A percentile compares a stretch with the other conserved stretches of the same genome.
Evolutionary conservation across 768 basidiomycete species (phyloP).

Genomic region (Asterophora parasitica): DNA sequence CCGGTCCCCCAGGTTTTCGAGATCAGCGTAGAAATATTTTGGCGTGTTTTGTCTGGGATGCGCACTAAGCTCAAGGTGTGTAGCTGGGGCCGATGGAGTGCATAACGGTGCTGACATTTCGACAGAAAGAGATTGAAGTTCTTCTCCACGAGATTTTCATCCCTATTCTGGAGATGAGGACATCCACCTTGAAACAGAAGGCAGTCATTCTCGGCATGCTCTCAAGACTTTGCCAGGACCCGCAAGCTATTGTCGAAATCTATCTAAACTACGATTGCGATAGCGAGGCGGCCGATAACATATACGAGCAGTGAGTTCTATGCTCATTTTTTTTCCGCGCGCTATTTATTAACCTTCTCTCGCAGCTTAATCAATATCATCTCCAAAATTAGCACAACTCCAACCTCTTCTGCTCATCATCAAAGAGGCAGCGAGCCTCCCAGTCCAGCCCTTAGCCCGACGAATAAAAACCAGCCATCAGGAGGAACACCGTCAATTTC

Average conservation of each 20-base stretch:
- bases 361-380: conserved; percentile 74
- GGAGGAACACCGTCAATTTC: conserved; percentile 54
- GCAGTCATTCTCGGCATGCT: conserved; percentile 88
- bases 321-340: not conserved
- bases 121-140: conserved; percentile 97
- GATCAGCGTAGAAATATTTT: conserved; percentile 96
- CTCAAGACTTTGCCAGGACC: conserved; percentile 86
- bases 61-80: conserved; percentile 91
- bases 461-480: conserved; percentile 37
- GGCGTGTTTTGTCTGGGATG: conserved; percentile 92
- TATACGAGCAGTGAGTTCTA: conserved; percentile 82
- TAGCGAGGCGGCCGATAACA: conserved; percentile 89
- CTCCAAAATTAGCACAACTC: conserved; percentile 78
- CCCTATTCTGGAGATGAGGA: conserved; percentile 97
- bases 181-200: conserved; percentile 93
- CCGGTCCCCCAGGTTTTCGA: conserved; percentile 97
- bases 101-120: conserved; percentile 9
- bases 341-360: conserved; percentile 2
- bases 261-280: conserved; percentile 99
- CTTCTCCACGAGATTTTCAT: conserved; percentile 98
- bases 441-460: conserved; percentile 57
- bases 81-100: not conserved
- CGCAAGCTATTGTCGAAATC: conserved; percentile 95
- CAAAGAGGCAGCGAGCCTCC: conserved; percentile 52
- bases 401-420: conserved; percentile 41